Evolutionary conservation across 768 basidiomycete genomes (phyloP), one percentile per base, ranked within the genome.

Genomic region (Leccinum pellstonianum): DNA sequence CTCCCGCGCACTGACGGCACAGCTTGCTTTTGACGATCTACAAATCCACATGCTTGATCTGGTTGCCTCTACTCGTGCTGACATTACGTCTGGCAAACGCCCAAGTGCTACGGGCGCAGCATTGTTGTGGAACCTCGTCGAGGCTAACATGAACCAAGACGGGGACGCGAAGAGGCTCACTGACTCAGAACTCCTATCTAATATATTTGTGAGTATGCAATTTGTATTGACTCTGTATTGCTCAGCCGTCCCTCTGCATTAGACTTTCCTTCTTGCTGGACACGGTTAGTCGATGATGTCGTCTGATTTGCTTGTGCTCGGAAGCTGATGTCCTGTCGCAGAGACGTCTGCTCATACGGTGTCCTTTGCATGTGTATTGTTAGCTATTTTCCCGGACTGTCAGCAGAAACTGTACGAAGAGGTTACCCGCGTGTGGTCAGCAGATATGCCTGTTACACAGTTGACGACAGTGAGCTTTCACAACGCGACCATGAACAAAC

Each of bases 241-340:
- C 51, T 54, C n/a, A 43, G 1, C 25, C 8, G 54, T 19, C 6
- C 37, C 50, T 50, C 17, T 31, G 1, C 47, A 15, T 8, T 37
- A 83, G 82, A 64, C 68, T 3, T 82, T 82, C 63, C 72, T 81
- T 31, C 66, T 83, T 27, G 80, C 81, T n/a, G 82, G 81, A 11
- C 80, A 81, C 65, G 81, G 81, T 79, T 55, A 6, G 71, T 49
- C 15, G 33, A 54, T 12, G 3, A 33, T 17, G 19, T 17, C 8
- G 35, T 46, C 15, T 49, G 29, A 7, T 2, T 15, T 31, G 1
- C 19, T 7, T 31, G 2, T 0, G 14, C 15, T 54, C 12, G 56
- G 25, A 46, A 21, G 23, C 46, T 71, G 31, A 72, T 29, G 10
- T 41, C n/a, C 17, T 33, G 14, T 8, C n/a, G 0, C 56, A 83